Evolutionary conservation across 345 rosid genomes (phyloP).

Genomic region (Salix dunnii): DNA sequence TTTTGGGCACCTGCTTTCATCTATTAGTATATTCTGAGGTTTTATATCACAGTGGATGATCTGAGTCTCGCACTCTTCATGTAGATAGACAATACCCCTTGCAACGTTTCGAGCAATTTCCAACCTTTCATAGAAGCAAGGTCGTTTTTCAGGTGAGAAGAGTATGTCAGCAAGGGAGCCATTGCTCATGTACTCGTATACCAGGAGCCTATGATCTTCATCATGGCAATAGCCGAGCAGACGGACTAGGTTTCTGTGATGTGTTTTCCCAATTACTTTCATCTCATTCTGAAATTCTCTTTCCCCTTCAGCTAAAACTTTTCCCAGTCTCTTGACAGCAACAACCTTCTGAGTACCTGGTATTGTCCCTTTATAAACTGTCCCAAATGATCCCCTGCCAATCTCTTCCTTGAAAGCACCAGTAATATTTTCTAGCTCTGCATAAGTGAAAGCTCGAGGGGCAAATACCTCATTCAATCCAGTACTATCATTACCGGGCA

Average conservation of each 20-base stretch:
- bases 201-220: slow-evolving; percentile 21
- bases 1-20: slow-evolving; percentile 17
- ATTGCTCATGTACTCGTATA: slow-evolving; percentile 31
- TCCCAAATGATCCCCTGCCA: slow-evolving; percentile 33
- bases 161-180: slow-evolving; percentile 29
- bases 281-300: slow-evolving; percentile 30
- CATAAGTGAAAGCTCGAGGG: slow-evolving; percentile 13
- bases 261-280: slow-evolving; percentile 27
- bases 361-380: slow-evolving; percentile 25
- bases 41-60: slow-evolving; percentile 38
- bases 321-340: slow-evolving; percentile 31
- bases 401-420: slow-evolving; percentile 25
- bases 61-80: slow-evolving; percentile 28
- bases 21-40: slow-evolving; percentile 26
- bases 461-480: slow-evolving; percentile 4
- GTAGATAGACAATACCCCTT: slow-evolving; percentile 24
- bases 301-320: slow-evolving; percentile 6
- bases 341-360: not conserved
- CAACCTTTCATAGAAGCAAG: slow-evolving; percentile 16
- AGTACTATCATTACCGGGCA: not conserved
- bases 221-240: slow-evolving; percentile 28
- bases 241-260: slow-evolving; percentile 28
- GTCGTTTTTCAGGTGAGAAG: slow-evolving; percentile 13
- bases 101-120: slow-evolving; percentile 26
- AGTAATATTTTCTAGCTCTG: slow-evolving; percentile 20